phyloP scores from a whole-genome alignment of 1,284 basidiomycete species.

The Lentinula novae-zelandiae region DNA sequence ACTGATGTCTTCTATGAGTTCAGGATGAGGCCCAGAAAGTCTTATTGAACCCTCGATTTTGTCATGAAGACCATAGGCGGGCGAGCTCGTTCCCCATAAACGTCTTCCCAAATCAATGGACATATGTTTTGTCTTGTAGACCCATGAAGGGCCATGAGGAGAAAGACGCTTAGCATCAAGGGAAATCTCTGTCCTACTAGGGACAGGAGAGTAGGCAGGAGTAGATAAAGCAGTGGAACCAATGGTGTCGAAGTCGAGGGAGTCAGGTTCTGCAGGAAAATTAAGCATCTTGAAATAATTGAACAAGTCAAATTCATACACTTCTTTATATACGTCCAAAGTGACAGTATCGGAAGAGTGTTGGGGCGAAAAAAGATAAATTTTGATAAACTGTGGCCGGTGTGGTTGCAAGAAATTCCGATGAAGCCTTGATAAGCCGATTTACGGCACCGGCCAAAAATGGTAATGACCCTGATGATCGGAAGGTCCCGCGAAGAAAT shows the following conservation, averaged over 20 bases:
- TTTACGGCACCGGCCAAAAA: background rate
- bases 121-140: slow-evolving; percentile 36
- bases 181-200: background rate
- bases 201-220: background rate
- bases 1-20: slow-evolving; percentile 33
- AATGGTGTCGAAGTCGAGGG: background rate
- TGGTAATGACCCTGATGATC: background rate
- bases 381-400: background rate
- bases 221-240: slow-evolving; percentile 1
- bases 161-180: background rate
- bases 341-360: background rate
- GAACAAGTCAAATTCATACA: background rate
- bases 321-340: background rate
- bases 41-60: slow-evolving; percentile 36
- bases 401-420: background rate
- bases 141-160: slow-evolving; percentile 26
- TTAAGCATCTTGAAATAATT: background rate
- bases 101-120: slow-evolving; percentile 37
- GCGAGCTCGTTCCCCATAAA: slow-evolving; percentile 34
- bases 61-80: slow-evolving; percentile 39
- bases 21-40: slow-evolving; percentile 29
- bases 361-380: background rate
- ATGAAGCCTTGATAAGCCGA: background rate
- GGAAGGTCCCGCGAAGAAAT: too few species aligned
- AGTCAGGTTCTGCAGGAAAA: background rate